Conservation (phyloP, 148 eudicot genomes). For the Fagopyrum homotropicum region DNA sequence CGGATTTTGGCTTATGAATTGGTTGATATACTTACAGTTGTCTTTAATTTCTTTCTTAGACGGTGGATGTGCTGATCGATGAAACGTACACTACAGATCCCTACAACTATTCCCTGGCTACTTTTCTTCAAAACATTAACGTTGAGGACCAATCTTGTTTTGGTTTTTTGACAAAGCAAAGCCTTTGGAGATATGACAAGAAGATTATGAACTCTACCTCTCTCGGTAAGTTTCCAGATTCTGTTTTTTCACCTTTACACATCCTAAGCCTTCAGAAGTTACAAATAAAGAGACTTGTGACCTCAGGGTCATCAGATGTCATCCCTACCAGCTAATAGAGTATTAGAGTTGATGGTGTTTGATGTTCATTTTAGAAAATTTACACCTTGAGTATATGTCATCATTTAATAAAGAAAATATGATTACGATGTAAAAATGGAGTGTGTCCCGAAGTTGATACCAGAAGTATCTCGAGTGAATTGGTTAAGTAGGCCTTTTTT, state of each 20-base stretch:
- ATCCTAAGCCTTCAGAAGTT: neutral
- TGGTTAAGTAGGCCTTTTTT: no score
- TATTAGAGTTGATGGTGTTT: no score
- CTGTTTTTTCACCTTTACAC: slow-evolving; percentile 2
- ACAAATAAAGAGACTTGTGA: no score
- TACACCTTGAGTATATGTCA: no score
- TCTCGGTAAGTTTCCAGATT: slow-evolving; percentile 48
- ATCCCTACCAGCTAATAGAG: no score
- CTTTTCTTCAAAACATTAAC: slow-evolving; percentile 57
- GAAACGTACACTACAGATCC: slow-evolving; percentile 67
- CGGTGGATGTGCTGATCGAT: slow-evolving; percentile 79
- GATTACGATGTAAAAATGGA: no score
- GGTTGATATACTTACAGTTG: neutral
- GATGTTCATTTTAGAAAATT: no score
- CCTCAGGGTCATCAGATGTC: no score
- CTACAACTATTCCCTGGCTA: slow-evolving; percentile 32
- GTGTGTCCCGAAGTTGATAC: no score
- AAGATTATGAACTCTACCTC: slow-evolving; percentile 37
- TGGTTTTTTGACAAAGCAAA: slow-evolving; percentile 55
- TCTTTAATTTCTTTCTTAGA: slow-evolving; percentile 23
- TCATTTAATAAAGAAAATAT: no score
- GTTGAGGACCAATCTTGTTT: slow-evolving; percentile 71
- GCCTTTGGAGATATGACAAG: slow-evolving; percentile 93
- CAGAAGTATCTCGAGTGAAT: no score
- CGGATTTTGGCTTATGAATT: neutral